Base-by-base conservation (phyloP, 352 stramenopile genomes). In the Pythium aphanidermatum region DNA sequence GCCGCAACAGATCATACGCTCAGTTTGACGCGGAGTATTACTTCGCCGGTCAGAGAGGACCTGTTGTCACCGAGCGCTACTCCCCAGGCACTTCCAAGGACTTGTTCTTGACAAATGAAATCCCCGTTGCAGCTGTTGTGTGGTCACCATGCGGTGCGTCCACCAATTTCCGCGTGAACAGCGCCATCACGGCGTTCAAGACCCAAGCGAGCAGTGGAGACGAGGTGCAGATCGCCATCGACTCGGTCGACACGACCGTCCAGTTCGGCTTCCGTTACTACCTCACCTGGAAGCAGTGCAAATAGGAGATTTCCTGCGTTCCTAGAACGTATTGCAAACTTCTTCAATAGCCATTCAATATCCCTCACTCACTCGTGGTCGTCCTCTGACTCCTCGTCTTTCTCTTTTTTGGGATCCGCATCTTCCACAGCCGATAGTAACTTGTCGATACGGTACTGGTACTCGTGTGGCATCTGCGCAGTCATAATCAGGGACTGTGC, bases 101-200 rank as follows among this genome's bases (percentile, higher is more conserved):
- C 37, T 16, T 60, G 16, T 26, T 28, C 10, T 29, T 64, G 8
- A 49, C 46, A 21, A 59, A 59, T 29, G 17, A 31, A 16, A 27
- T 55, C 33, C 51, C 47, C 2, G 39, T 61, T n/a, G 51, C 31
- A 9, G 42, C 61, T 14, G 26, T 58, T 39, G 40, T 51, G 11
- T 70, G 56, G 56, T 70, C 61, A 7, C 42, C 46, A 16, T 64
- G 61, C 30, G 33, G 45, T 14, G 28, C 29, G 2, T 50, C 55
- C 10, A 55, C 46, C 8, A 48, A 37, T 5, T 55, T 70, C 27
- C 60, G 60, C 38, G 60, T 70, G 29, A 66, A 63, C 23, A 38
- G 46, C 0, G 56, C 56, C 8, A 31, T 70, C 23, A 60, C 49
- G 7, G 56, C 60, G 33, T 10, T 17, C 31, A 46, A 58, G 42